Base-by-base conservation (phyloP, 139 green algal genomes). In the Asterochloris sp. region DNA sequence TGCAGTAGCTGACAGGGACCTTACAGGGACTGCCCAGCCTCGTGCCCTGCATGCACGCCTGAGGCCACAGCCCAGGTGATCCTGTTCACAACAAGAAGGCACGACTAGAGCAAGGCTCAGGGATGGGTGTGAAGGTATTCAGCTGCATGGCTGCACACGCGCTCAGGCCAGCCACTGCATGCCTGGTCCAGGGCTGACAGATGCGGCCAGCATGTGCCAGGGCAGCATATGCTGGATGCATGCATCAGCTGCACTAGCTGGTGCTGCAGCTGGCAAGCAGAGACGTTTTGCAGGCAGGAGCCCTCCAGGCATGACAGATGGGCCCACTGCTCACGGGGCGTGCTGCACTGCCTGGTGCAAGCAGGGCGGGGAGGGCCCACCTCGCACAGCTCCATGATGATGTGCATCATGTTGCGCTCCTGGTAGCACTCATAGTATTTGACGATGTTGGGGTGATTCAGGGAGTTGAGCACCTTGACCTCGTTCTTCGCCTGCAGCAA, bases 381-480 rank as follows among this genome's bases (percentile, higher is more conserved):
- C 68, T 92, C 86, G 81, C 87, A 92, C 76, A 89, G 89, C 87
- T 95, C 92, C 91, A 94, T 95, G 21, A 93, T 86, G 47, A 95
- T 94, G 82, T 91, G 85, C 84, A 94, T 86, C 69, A 85, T 83
- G 28, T 78, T 76, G 21, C 61, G 62, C 26, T 86, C 83, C 17
- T 91, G 85, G 73, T 89, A 94, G 86, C 85, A 92, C 69, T 91
- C 89, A 54, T 90, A 87, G 82, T 95, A 95, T 69, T 91, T 89
- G 62, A 96, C 92, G 17, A 96, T 88, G 85, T 94, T 95, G 47
- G 92, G 92, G 83, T 96, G 92, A 75, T 92, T 86, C 82, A 95
- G 78, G 67, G 88, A 78, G 28, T 84, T 78, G 75, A 96, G 87
- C 75, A 95, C 85, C 67, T 91, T 83, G 13, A 89, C 88, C 86